Evolutionary conservation across 2,329 filamentous ascomycete species (phyloP).

Genomic region (Colletotrichum shisoi): DNA sequence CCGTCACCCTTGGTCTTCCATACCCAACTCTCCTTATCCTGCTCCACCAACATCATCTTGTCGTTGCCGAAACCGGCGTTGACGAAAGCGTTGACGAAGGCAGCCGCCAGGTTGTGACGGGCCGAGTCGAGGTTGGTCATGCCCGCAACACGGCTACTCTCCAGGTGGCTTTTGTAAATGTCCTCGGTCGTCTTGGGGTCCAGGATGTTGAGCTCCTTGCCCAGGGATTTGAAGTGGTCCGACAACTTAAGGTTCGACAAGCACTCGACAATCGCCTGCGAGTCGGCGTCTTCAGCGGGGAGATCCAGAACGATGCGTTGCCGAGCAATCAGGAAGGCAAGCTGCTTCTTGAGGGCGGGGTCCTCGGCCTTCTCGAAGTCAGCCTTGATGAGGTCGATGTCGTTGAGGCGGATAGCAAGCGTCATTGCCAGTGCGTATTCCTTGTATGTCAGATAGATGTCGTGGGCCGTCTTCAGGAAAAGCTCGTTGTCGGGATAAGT

Average conservation of each 20-base stretch:
- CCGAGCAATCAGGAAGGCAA: conserved; percentile 89
- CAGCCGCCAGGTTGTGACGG: conserved; percentile 92
- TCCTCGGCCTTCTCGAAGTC: conserved; percentile 85
- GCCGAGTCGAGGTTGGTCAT: conserved; percentile 96
- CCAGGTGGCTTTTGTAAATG: conserved; percentile 98
- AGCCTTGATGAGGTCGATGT: conserved; percentile 79
- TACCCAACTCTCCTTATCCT: conserved; percentile 91
- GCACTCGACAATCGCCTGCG: conserved; percentile 79
- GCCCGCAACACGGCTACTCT: conserved; percentile 90
- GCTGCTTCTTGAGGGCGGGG: conserved; percentile 85
- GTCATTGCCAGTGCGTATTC: conserved; percentile 93
- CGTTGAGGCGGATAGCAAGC: conserved; percentile 91
- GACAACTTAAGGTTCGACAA: conserved; percentile 87
- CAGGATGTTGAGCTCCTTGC: conserved; percentile 94
- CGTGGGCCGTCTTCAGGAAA: conserved; percentile 90
- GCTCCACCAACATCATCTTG: conserved; percentile 95
- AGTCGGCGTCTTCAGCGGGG: conserved; percentile 69
- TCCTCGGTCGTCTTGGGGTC: conserved; percentile 97
- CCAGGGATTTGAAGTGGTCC: conserved; percentile 91
- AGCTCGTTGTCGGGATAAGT: conserved; percentile 97
- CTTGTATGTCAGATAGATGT: conserved; percentile 92
- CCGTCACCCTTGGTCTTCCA: conserved; percentile 99
- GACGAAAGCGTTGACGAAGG: conserved; percentile 95
- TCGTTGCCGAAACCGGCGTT: conserved; percentile 96
- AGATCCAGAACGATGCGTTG: conserved; percentile 87